Evolutionary conservation across 2,329 filamentous ascomycete species (phyloP).

Genomic region (Penicillium hordei): DNA sequence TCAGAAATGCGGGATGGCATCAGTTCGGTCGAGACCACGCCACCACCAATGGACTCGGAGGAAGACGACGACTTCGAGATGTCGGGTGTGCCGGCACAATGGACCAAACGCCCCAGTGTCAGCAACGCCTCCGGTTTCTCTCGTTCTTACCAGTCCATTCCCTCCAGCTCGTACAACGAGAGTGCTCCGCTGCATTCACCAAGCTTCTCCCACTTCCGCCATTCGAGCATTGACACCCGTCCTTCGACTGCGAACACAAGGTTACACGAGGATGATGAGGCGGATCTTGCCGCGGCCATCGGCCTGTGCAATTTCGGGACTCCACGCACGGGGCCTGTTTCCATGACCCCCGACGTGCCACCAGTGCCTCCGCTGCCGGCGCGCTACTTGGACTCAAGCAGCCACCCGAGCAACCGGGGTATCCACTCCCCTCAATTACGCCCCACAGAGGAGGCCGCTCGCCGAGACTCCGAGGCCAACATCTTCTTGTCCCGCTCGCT

Average conservation of each 20-base stretch:
- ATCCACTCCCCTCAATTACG: conserved; percentile 50
- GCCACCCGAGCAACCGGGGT: conserved; percentile 62
- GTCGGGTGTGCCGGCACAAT: conserved; percentile 52
- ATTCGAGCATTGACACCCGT: conserved; percentile 72
- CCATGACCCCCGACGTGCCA: conserved; percentile 70
- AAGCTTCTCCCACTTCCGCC: conserved; percentile 61
- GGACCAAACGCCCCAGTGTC: conserved; percentile 58
- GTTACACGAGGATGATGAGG: conserved; percentile 75
- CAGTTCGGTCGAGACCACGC: conserved; percentile 90
- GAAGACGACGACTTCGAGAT: conserved; percentile 40
- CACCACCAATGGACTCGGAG: conserved; percentile 73
- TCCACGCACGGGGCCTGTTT: conserved; percentile 63
- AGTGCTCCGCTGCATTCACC: conserved; percentile 52
- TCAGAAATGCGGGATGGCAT: conserved; percentile 70
- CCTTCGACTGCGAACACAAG: conserved; percentile 78
- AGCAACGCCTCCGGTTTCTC: conserved; percentile 56
- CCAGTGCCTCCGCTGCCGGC: conserved; percentile 84
- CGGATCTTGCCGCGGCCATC: conserved; percentile 84
- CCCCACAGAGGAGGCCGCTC: conserved; percentile 30
- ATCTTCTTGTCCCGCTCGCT: conserved; percentile 45
- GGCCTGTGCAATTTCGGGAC: conserved; percentile 88
- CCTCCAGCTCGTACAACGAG: conserved; percentile 57
- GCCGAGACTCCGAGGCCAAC: conserved; percentile 40
- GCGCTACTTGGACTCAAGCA: conserved; percentile 67
- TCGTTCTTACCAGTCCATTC: conserved; percentile 76